Evolutionary conservation across 371 early-diverging fungal species (phyloP).

Genomic region (Lichtheimia ramosa): DNA sequence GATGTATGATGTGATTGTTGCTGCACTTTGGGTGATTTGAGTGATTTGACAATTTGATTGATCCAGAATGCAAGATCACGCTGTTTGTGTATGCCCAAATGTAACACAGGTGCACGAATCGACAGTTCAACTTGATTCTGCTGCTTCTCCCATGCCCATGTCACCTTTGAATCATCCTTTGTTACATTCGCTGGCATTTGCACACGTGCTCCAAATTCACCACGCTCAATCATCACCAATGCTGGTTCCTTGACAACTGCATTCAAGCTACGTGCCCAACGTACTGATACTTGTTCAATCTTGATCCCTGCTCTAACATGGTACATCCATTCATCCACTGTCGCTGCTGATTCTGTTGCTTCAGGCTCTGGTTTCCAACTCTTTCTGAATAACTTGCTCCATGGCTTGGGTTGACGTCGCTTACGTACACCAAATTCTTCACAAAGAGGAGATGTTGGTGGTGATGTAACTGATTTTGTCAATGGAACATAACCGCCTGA

Average conservation of each 20-base stretch:
- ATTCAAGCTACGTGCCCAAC: neutral
- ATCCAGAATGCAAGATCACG: slow-evolving; percentile 24
- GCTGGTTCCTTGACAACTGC: neutral
- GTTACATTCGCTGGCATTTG: slow-evolving; percentile 1
- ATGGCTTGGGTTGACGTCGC: slow-evolving; percentile 24
- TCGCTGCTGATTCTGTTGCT: neutral
- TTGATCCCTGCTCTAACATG: neutral
- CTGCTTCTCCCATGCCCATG: slow-evolving; percentile 22
- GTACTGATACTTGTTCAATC: slow-evolving; percentile 14
- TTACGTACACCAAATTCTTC: slow-evolving; percentile 14
- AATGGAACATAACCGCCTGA: slow-evolving; percentile 22
- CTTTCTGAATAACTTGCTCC: slow-evolving; percentile 38
- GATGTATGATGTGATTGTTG: neutral
- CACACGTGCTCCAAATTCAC: neutral
- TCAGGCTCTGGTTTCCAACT: slow-evolving; percentile 19
- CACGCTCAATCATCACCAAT: neutral
- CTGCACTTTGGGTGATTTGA: neutral
- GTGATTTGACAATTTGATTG: slow-evolving; percentile 2
- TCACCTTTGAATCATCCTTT: neutral
- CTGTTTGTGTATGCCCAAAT: slow-evolving; percentile 12
- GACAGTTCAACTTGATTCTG: slow-evolving; percentile 19
- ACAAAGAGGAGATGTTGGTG: slow-evolving; percentile 10
- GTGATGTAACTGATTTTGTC: slow-evolving; percentile 2
- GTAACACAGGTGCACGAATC: slow-evolving; percentile 17
- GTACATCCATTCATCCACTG: slow-evolving; percentile 1